phyloP scores from a whole-genome alignment of 768 basidiomycete genomes.

The Serpula lacrymans region DNA sequence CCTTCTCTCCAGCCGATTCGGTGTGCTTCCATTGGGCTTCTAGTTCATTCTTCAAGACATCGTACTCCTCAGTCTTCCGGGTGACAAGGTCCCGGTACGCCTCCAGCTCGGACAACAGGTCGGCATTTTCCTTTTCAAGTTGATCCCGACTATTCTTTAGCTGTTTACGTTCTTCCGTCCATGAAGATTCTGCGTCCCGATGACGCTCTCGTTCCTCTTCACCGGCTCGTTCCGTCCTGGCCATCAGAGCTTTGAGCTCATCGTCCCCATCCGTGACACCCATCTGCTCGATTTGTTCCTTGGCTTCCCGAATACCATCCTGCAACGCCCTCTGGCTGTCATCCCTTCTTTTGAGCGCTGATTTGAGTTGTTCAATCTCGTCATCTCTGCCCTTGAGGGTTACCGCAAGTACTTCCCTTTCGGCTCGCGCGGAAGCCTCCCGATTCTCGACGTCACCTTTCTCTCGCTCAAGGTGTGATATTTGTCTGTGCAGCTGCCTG shows the following conservation, averaged over 20 bases:
- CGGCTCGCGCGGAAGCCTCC: conserved; percentile 39
- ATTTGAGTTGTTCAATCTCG: conserved; percentile 34
- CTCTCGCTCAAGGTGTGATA: conserved; percentile 72
- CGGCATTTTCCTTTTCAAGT: conserved; percentile 36
- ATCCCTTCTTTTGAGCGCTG: conserved; percentile 44
- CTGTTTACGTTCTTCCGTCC: conserved; percentile 50
- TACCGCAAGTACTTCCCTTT: conserved; percentile 41
- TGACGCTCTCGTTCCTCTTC: conserved; percentile 39
- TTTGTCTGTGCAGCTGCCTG: conserved; percentile 75
- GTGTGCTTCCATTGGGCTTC: conserved; percentile 72
- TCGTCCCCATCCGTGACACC: conserved; percentile 35
- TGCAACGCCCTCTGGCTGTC: conserved; percentile 52
- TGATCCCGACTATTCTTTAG: conserved; percentile 42
- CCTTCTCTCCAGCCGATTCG: conserved; percentile 50
- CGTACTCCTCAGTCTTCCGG: conserved; percentile 42
- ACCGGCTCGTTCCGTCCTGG: conserved; percentile 39
- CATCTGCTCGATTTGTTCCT: conserved; percentile 61
- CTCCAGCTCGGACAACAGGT: conserved; percentile 24
- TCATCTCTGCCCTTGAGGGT: conserved; percentile 9
- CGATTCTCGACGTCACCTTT: conserved; percentile 43
- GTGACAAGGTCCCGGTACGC: conserved; percentile 37
- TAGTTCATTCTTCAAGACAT: conserved; percentile 55
- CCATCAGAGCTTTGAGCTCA: conserved; percentile 15
- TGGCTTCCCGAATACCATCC: conserved; percentile 49
- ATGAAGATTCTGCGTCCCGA: conserved; percentile 37